These are phyloP conservation scores for Acrasis kona DNA, from an alignment of 78 protist genomes.

Conservation along the genomic window DNA sequence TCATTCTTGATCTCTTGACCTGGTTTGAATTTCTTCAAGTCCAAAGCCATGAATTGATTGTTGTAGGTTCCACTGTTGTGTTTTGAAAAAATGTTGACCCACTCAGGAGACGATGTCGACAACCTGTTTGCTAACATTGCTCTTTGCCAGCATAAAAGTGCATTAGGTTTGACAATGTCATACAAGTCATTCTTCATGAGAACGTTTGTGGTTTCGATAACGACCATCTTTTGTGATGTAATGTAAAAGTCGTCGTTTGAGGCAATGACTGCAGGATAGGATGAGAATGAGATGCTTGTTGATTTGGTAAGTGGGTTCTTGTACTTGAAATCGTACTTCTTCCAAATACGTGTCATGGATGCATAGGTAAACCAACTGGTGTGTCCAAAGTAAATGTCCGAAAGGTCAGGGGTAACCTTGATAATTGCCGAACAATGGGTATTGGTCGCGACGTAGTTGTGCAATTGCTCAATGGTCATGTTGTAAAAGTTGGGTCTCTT, in stretches of 20 bases:
- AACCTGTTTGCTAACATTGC: conserved; percentile 21
- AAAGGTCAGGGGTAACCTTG: conserved; percentile 36
- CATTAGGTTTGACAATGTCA: neutral
- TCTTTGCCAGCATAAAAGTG: conserved; percentile 21
- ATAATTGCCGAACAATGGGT: conserved; percentile 51
- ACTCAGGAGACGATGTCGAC: conserved; percentile 1
- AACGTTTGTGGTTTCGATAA: conserved; percentile 60
- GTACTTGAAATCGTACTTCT: conserved; percentile 30
- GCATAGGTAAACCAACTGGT: conserved; percentile 31
- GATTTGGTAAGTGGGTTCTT: neutral
- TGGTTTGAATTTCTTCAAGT: conserved; percentile 37
- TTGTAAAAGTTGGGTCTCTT: no score
- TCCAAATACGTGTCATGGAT: conserved; percentile 46
- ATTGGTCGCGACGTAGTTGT: neutral
- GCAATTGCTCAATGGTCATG: no score
- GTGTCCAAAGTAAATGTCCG: conserved; percentile 53
- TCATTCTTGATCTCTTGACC: conserved; percentile 38
- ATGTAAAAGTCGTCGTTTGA: conserved; percentile 50
- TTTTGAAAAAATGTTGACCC: conserved; percentile 3
- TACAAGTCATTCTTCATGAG: conserved; percentile 11
- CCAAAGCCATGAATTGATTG: conserved; percentile 65
- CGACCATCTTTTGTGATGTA: conserved; percentile 29
- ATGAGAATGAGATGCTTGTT: conserved; percentile 8
- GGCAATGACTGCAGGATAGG: conserved; percentile 31
- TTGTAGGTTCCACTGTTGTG: conserved; percentile 62